Conservation (phyloP, 495 filamentous ascomycete species). For the Xylaria venustula region DNA sequence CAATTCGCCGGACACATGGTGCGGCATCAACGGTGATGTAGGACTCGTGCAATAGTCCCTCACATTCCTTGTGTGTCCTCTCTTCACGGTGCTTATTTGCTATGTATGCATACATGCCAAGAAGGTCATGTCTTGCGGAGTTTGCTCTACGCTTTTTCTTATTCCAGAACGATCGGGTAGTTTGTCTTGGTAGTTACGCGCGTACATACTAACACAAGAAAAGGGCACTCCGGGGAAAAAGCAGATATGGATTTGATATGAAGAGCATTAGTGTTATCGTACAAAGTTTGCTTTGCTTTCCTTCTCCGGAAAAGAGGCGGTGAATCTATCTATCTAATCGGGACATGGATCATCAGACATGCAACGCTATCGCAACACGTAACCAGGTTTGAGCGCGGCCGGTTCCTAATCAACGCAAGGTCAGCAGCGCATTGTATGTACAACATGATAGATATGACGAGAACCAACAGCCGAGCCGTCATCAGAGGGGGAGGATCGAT, state of each 20-base stretch:
- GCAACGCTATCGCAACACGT: not conserved
- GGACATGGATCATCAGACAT: not conserved
- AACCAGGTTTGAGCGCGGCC: not conserved
- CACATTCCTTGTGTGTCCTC: not conserved
- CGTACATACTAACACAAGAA: too few species aligned
- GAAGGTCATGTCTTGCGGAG: too few species aligned
- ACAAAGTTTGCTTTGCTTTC: too few species aligned
- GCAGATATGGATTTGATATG: too few species aligned
- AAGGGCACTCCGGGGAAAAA: too few species aligned
- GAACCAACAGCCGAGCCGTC: not conserved
- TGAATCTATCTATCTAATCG: not conserved
- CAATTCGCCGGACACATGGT: not conserved
- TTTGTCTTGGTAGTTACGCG: too few species aligned
- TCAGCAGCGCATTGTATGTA: not conserved
- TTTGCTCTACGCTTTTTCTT: too few species aligned
- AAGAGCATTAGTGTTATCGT: too few species aligned
- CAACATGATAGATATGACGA: not conserved
- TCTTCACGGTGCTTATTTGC: not conserved
- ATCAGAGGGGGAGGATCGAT: not conserved
- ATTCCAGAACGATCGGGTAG: too few species aligned
- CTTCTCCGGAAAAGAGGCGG: slow-evolving; percentile 1
- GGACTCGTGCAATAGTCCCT: not conserved
- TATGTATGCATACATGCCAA: not conserved
- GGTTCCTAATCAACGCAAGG: not conserved
- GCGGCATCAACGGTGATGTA: not conserved